Evolutionary conservation across 2,329 filamentous ascomycete genomes (phyloP), one percentile per base, ranked within the genome.

Genomic region (Cladophialophora psammophila): DNA sequence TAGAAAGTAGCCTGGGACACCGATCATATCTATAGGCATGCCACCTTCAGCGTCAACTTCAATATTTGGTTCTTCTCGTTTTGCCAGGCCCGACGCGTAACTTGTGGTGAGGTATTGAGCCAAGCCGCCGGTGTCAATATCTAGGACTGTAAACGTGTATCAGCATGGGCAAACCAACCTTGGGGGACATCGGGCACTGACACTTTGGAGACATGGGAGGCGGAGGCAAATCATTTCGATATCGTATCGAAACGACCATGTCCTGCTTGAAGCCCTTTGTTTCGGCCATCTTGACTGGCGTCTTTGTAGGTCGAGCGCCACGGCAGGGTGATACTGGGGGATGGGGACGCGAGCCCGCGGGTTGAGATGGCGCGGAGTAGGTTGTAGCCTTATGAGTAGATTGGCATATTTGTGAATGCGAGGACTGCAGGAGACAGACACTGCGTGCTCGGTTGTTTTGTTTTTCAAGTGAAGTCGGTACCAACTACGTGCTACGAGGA

Each of bases 1-100:
- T 75, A 98, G 90, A 76, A 98, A 97, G 65, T 98, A 90, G 35
- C 94, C 93, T 6, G 94, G 94, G 82, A 98, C 92, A 75, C 95
- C 95, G 65, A 98, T 91, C 73, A 99, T 82, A 78, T 98, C 94
- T 76, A 99, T 88, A 67, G 94, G 93, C 95, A 99, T 98, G 65
- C 95, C 95, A 73, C 98, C 87, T 83, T 99, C 95, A 8, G 94
- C 95, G 86, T 99, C 95, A 35, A 93, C 93, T 80, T 99, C 95
- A 69, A 99, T 95, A 76, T 97, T 98, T 57, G 97, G 84, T 60
- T 94, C 92, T 82, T 98, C 95, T 76, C 97, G 93, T 75, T 94
- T 86, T 18, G 92, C 93, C 73, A 99, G 84, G 70, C 93, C 89
- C 54, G 94, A 95, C 35, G 94, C 93, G 82, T 96, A 99, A 26